Conservation (phyloP, 805 yeast genomes). For the Candida insectalens region DNA sequence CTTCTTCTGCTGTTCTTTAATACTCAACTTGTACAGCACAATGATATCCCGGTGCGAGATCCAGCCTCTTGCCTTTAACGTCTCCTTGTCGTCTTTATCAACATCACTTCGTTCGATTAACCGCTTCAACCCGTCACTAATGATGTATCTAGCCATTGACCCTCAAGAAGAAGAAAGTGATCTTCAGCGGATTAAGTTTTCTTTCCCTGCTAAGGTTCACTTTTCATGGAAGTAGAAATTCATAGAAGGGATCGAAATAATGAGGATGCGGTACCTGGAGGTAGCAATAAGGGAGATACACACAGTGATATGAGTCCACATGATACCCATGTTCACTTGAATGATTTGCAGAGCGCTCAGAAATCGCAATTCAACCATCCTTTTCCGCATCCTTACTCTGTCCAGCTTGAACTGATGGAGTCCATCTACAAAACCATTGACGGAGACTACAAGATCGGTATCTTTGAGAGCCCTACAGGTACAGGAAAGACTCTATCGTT, state of each 20-base stretch:
- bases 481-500: slow-evolving; percentile 86
- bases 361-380: slow-evolving; percentile 76
- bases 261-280: background rate
- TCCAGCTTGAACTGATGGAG: slow-evolving; percentile 70
- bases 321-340: too few species aligned
- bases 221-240: background rate
- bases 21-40: slow-evolving; percentile 5
- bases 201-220: too few species aligned
- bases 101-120: slow-evolving; percentile 3
- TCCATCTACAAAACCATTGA: slow-evolving; percentile 58
- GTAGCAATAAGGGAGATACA: background rate
- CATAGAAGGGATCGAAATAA: too few species aligned
- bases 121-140: slow-evolving; percentile 2
- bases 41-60: slow-evolving; percentile 15
- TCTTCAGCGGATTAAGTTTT: background rate
- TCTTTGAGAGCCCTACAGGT: slow-evolving; percentile 92
- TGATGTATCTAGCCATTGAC: slow-evolving; percentile 3
- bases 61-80: slow-evolving; percentile 9
- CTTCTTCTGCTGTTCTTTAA: background rate
- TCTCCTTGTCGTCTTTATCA: slow-evolving; percentile 1
- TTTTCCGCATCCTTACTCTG: slow-evolving; percentile 58
- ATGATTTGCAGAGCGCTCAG: too few species aligned
- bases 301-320: too few species aligned
- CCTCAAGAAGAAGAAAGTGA: background rate
- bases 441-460: slow-evolving; percentile 50